phyloP scores from a whole-genome alignment of 2,329 filamentous ascomycete species.

The Diplodia corticola region DNA sequence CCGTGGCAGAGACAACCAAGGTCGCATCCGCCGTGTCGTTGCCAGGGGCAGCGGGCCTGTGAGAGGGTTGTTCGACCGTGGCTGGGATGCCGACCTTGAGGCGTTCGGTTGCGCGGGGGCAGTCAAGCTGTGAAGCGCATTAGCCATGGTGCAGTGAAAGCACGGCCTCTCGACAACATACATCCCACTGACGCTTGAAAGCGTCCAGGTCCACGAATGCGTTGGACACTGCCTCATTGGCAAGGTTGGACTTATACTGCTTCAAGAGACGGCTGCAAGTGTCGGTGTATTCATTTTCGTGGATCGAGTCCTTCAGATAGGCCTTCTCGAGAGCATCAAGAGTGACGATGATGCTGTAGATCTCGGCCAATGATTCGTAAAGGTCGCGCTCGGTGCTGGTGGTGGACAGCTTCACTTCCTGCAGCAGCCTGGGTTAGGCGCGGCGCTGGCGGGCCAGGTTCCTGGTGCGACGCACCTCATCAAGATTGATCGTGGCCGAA shows the following conservation, averaged over 20 bases:
- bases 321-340: slow-evolving; percentile 95
- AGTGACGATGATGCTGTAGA: slow-evolving; percentile 96
- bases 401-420: slow-evolving; percentile 92
- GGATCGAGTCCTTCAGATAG: slow-evolving; percentile 91
- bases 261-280: slow-evolving; percentile 91
- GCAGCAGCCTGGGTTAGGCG: slow-evolving; percentile 7
- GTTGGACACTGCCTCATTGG: slow-evolving; percentile 84
- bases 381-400: slow-evolving; percentile 87
- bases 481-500: slow-evolving; percentile 84
- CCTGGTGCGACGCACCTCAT: slow-evolving; percentile 59
- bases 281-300: slow-evolving; percentile 90
- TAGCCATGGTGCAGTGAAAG: not conserved
- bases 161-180: not conserved
- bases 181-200: slow-evolving; percentile 91
- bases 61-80: slow-evolving; percentile 65
- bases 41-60: slow-evolving; percentile 41
- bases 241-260: slow-evolving; percentile 93
- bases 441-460: not conserved
- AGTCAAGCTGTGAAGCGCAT: slow-evolving; percentile 70
- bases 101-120: slow-evolving; percentile 88
- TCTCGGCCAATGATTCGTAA: slow-evolving; percentile 92
- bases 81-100: slow-evolving; percentile 90
- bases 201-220: slow-evolving; percentile 86
- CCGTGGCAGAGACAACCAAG: slow-evolving; percentile 85
- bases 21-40: slow-evolving; percentile 53